Evolutionary conservation across 169 alveolate genomes (phyloP).

Genomic region (Eimeria falciformis): DNA sequence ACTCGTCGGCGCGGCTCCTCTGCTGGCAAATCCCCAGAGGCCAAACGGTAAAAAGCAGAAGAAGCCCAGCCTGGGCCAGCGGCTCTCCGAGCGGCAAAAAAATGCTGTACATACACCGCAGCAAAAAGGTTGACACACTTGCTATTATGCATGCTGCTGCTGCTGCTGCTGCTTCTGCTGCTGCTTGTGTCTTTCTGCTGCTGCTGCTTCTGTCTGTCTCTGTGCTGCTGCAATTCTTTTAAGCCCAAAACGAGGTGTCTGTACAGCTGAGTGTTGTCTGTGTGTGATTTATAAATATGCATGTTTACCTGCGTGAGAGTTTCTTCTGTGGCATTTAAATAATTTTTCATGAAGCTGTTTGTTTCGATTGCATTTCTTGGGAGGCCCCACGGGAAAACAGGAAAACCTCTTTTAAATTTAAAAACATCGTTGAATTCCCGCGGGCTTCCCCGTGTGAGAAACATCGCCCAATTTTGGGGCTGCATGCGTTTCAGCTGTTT

Average conservation of each 20-base stretch:
- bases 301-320: background rate
- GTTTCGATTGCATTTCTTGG: background rate
- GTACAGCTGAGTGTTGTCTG: too few relatives aligned
- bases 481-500: background rate
- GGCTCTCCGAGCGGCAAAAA: background rate
- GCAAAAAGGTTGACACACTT: too few relatives aligned
- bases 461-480: background rate
- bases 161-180: background rate
- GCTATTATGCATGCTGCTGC: background rate
- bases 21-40: background rate
- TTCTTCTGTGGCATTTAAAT: background rate
- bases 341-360: background rate
- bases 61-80: too few relatives aligned
- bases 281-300: too few relatives aligned
- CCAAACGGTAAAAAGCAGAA: too few relatives aligned
- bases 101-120: too few relatives aligned
- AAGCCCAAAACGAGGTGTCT: too few relatives aligned
- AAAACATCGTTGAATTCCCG: background rate
- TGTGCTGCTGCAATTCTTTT: background rate
- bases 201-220: background rate
- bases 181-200: background rate
- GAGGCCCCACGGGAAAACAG: constrained; percentile 15
- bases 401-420: constrained; percentile 22
- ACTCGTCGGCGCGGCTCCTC: background rate
- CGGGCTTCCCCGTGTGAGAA: background rate